Evolutionary conservation across 345 rosid species (phyloP).

Genomic region (Arabidopsis suecica): DNA sequence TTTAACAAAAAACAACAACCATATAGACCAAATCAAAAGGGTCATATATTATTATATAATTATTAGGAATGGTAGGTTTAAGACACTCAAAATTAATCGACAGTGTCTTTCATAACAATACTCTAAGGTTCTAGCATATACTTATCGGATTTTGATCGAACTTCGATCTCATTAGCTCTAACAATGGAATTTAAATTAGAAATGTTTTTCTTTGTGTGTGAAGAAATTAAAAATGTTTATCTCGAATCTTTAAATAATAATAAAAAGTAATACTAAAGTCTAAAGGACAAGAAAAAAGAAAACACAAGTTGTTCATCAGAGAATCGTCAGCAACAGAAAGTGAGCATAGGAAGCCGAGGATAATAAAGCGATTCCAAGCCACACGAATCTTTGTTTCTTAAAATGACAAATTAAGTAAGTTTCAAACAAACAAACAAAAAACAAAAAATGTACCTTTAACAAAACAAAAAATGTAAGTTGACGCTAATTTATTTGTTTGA

Average conservation of each 20-base stretch:
- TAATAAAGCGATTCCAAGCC: constrained; percentile 29
- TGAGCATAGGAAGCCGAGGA: constrained; percentile 23
- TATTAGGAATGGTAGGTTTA: too few species aligned
- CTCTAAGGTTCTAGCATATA: too few species aligned
- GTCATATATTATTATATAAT: too few species aligned
- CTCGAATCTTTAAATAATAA: background rate
- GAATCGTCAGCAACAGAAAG: constrained; percentile 42
- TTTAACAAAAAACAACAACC: background rate
- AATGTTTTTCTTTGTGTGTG: too few species aligned
- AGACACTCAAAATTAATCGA: too few species aligned
- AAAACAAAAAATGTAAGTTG: too few species aligned
- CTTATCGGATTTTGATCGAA: background rate
- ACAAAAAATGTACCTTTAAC: too few species aligned
- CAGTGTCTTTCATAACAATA: too few species aligned
- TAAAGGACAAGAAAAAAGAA: background rate
- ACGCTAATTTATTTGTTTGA: constrained; percentile 13
- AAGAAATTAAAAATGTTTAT: background rate
- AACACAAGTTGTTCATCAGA: constrained; percentile 19
- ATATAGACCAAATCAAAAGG: background rate
- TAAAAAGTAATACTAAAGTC: background rate
- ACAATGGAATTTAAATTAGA: too few species aligned
- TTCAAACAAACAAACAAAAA: too few species aligned
- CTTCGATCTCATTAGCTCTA: background rate
- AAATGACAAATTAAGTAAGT: constrained; percentile 12
- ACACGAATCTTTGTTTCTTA: constrained; percentile 28